phyloP scores from a whole-genome alignment of 805 yeast genomes.

The Metschnikowia henanensis region DNA sequence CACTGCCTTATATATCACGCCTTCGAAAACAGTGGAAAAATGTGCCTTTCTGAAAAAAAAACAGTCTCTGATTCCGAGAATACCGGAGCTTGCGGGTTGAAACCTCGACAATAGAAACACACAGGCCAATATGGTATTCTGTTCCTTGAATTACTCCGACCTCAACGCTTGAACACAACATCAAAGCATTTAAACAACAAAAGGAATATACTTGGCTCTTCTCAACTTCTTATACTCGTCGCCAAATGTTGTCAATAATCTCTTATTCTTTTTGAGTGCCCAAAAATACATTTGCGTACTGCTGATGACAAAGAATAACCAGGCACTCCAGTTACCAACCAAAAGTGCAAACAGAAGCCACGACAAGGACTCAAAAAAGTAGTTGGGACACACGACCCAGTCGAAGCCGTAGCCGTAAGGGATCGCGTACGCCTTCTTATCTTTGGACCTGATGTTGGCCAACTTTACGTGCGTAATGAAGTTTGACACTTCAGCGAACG shows the following conservation, averaged over 20 bases:
- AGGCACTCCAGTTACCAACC: conserved; percentile 75
- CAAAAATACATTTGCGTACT: conserved; percentile 84
- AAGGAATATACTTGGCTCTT: conserved; percentile 76
- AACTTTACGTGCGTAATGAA: conserved; percentile 69
- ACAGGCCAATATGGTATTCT: no score
- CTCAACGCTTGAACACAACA: no score
- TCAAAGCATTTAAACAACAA: conserved; percentile 10
- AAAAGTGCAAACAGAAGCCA: conserved; percentile 75
- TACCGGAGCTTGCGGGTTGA: no score
- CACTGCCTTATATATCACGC: no score
- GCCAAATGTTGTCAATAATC: conserved; percentile 68
- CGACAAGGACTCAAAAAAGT: conserved; percentile 78
- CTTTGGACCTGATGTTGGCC: conserved; percentile 55
- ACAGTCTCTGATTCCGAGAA: no score
- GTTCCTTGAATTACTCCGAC: no score
- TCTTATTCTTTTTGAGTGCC: conserved; percentile 84
- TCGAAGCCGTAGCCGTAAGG: conserved; percentile 87
- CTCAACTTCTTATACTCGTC: conserved; percentile 77
- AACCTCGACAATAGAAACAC: no score
- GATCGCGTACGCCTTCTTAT: conserved; percentile 54
- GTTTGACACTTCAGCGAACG: conserved; percentile 69
- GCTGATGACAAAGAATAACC: conserved; percentile 69
- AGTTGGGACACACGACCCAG: conserved; percentile 88
- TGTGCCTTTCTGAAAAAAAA: no score
- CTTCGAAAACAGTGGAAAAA: no score